Conservation (phyloP, 495 filamentous ascomycete species). For the Rostrohypoxylon terebratum region DNA sequence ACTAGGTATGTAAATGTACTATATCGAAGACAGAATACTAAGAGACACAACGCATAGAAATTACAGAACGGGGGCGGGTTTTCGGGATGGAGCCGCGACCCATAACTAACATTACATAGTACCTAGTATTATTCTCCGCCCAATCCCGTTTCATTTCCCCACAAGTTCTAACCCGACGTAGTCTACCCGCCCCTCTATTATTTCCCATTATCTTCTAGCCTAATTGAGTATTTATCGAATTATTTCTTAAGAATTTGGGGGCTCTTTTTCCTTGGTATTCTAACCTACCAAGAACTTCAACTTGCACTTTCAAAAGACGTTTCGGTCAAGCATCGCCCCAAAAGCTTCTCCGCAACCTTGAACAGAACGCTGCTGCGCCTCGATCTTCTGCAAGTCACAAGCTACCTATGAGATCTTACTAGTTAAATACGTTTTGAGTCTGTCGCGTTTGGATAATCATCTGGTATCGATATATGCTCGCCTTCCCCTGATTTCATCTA, state of each 20-base stretch:
- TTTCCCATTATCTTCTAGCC: constrained; percentile 30
- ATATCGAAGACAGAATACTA: neutral
- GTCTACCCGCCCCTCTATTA: constrained; percentile 42
- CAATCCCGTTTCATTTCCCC: constrained; percentile 33
- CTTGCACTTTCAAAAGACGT: constrained; percentile 14
- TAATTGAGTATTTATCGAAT: constrained; percentile 14
- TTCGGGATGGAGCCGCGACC: constrained; percentile 27
- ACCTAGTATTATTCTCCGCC: constrained; percentile 30
- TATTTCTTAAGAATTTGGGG: neutral
- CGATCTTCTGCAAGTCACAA: constrained; percentile 40
- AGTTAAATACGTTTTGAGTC: constrained; percentile 25
- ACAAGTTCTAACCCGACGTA: constrained; percentile 31
- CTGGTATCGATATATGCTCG: constrained; percentile 19
- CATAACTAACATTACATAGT: neutral
- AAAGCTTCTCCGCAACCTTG: constrained; percentile 19
- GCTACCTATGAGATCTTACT: constrained; percentile 35
- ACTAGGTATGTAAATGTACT: neutral
- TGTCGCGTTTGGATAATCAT: constrained; percentile 15
- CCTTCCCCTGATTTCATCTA: constrained; percentile 8
- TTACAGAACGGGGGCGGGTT: constrained; percentile 18
- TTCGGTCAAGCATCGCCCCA: constrained; percentile 42
- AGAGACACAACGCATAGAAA: neutral
- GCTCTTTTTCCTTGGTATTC: constrained; percentile 9
- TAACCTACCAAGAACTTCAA: constrained; percentile 1
- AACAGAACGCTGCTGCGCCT: constrained; percentile 33